phyloP scores from a whole-genome alignment of 768 basidiomycete genomes.

The Pleurotus pulmonarius region DNA sequence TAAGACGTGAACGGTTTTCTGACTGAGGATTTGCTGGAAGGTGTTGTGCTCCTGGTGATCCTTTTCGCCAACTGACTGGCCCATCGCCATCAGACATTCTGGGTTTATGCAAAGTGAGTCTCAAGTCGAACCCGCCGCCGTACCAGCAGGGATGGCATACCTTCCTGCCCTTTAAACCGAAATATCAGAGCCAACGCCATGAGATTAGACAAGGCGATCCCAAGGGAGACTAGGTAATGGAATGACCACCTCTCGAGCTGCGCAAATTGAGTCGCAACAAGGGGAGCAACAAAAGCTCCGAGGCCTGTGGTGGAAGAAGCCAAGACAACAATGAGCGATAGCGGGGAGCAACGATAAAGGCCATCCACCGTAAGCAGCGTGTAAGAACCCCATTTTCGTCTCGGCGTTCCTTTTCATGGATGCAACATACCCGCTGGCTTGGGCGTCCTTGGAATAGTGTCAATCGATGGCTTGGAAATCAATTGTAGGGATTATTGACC shows the following conservation, averaged over 20 bases:
- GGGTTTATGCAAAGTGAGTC: not conserved
- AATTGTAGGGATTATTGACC: conserved; percentile 28
- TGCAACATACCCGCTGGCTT: conserved; percentile 69
- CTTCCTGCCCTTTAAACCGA: conserved; percentile 66
- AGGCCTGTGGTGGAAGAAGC: conserved; percentile 35
- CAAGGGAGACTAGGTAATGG: conserved; percentile 37
- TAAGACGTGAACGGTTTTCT: conserved; percentile 55
- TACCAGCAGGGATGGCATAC: conserved; percentile 25
- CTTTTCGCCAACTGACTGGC: conserved; percentile 38
- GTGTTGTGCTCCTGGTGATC: conserved; percentile 32
- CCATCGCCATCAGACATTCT: conserved; percentile 56
- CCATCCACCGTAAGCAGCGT: conserved; percentile 55
- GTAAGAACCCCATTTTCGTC: conserved; percentile 66
- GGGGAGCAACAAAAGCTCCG: conserved; percentile 66
- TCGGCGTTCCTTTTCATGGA: conserved; percentile 51
- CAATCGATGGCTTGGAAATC: not conserved
- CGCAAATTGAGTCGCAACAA: conserved; percentile 80
- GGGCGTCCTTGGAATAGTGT: conserved; percentile 44
- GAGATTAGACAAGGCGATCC: conserved; percentile 47
- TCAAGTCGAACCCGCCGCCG: not conserved
- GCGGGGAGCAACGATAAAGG: too few relatives aligned
- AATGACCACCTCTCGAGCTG: conserved; percentile 66
- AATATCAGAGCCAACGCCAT: conserved; percentile 54
- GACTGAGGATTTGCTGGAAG: conserved; percentile 47
- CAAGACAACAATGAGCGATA: not conserved